Conservation (phyloP, 2,329 filamentous ascomycete species). For the Xylariaceae sp. region DNA sequence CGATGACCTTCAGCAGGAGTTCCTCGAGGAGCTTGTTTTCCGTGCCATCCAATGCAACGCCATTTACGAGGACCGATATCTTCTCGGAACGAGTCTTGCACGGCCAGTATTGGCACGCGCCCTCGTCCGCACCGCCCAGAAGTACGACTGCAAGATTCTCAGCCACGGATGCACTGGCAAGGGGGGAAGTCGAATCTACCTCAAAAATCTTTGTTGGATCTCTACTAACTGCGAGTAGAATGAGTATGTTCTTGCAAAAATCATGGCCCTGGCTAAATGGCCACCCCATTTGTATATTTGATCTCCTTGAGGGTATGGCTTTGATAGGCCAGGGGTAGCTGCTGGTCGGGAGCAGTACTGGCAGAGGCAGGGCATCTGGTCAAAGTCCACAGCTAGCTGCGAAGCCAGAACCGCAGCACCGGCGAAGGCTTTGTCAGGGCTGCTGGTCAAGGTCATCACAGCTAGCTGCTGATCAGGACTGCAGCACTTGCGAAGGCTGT, state of each 20-base stretch:
- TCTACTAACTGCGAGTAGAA: conserved; percentile 20
- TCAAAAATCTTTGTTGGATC: neutral
- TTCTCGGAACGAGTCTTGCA: conserved; percentile 57
- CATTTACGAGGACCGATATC: conserved; percentile 56
- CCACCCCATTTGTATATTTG: too few species aligned
- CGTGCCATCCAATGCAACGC: conserved; percentile 70
- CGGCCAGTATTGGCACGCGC: conserved; percentile 61
- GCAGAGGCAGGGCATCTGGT: too few species aligned
- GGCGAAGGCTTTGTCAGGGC: too few species aligned
- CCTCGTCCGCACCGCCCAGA: conserved; percentile 31
- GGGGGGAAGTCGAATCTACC: conserved; percentile 10
- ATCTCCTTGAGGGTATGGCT: too few species aligned
- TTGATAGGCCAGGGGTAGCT: too few species aligned
- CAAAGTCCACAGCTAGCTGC: too few species aligned
- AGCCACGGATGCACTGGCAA: conserved; percentile 28
- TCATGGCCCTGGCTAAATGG: too few species aligned
- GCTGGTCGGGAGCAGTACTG: too few species aligned
- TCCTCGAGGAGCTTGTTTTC: conserved; percentile 78
- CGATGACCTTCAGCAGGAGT: conserved; percentile 66
- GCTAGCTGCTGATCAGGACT: too few species aligned
- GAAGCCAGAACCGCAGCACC: too few species aligned
- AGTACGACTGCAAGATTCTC: conserved; percentile 36
- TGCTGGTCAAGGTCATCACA: too few species aligned
- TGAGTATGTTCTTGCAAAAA: conserved; percentile 23
- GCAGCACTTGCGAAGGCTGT: too few species aligned